These are phyloP conservation scores for Emmonsiellopsis sp. DNA, from an alignment of 2,329 filamentous ascomycete species.

Conservation along the genomic window DNA sequence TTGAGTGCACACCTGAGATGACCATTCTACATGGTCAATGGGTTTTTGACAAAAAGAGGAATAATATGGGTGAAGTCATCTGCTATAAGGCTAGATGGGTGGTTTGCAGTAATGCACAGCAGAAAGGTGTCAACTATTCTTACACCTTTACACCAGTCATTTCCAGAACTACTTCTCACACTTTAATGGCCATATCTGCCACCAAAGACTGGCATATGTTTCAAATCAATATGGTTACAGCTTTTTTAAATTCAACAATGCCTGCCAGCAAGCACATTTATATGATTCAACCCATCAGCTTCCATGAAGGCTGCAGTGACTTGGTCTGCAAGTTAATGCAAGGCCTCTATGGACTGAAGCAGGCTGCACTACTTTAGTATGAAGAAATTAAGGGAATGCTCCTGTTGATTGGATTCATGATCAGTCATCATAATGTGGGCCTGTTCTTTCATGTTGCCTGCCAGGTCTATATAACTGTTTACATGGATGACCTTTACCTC, in stretches of 20 bases:
- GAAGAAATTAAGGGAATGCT: not conserved
- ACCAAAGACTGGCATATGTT: not conserved
- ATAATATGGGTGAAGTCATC: not conserved
- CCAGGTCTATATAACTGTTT: too few relatives aligned
- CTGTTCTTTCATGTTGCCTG: fast-evolving
- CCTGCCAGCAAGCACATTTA: not conserved
- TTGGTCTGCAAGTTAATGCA: not conserved
- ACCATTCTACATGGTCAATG: not conserved
- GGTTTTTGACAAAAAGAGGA: not conserved
- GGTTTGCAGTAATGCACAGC: not conserved
- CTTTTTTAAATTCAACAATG: not conserved
- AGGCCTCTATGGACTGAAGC: not conserved
- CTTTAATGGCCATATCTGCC: not conserved
- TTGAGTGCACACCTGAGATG: not conserved
- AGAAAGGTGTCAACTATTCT: not conserved
- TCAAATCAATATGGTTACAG: not conserved
- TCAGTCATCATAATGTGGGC: fast-evolving
- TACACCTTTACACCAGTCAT: not conserved
- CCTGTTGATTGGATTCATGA: fast-evolving
- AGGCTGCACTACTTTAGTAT: not conserved
- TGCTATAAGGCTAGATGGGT: not conserved
- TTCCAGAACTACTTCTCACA: not conserved
- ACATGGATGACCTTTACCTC: too few relatives aligned
- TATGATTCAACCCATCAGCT: not conserved
- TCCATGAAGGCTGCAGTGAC: not conserved